A percentile compares a stretch with the other conserved stretches of the same genome.
Evolutionary conservation across 495 filamentous ascomycete genomes (phyloP).

Genomic region (Podospora conica): DNA sequence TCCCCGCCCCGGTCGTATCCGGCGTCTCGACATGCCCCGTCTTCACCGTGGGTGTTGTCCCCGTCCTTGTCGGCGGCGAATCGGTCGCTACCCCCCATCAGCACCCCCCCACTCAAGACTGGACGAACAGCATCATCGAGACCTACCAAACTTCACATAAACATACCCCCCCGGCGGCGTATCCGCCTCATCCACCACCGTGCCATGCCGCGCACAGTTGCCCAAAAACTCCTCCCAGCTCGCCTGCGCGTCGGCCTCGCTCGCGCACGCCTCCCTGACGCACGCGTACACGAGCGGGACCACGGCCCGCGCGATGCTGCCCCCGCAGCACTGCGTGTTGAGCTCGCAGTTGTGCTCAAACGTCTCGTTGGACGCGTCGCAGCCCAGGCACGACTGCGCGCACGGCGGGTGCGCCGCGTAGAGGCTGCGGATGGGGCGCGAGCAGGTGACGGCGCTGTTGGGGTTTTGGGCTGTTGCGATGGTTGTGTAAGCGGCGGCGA

Average conservation of each 20-base stretch:
- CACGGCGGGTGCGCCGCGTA: not conserved
- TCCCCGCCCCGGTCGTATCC: too few species aligned
- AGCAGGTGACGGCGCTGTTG: not conserved
- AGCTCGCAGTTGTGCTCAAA: constrained; percentile 1
- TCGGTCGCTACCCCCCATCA: too few species aligned
- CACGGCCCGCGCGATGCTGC: not conserved
- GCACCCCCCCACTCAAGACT: too few species aligned
- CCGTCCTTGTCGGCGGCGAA: too few species aligned
- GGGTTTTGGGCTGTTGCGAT: not conserved
- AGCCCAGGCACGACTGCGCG: not conserved
- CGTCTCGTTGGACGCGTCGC: constrained; percentile 2
- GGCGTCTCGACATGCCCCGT: too few species aligned
- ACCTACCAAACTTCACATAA: not conserved
- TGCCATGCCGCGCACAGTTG: not conserved
- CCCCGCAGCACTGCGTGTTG: not conserved
- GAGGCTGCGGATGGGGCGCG: not conserved
- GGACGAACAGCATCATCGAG: not conserved
- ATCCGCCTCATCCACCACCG: not conserved
- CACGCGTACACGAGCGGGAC: constrained; percentile 4
- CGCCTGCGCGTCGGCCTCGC: not conserved
- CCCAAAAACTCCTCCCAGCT: constrained; percentile 5
- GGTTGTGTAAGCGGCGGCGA: too few species aligned
- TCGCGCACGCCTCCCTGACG: not conserved
- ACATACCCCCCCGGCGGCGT: constrained; percentile 3
- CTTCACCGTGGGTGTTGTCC: too few species aligned